Evolutionary conservation across 495 filamentous ascomycete species (phyloP).

Genomic region (Aspergillus cavernicola): DNA sequence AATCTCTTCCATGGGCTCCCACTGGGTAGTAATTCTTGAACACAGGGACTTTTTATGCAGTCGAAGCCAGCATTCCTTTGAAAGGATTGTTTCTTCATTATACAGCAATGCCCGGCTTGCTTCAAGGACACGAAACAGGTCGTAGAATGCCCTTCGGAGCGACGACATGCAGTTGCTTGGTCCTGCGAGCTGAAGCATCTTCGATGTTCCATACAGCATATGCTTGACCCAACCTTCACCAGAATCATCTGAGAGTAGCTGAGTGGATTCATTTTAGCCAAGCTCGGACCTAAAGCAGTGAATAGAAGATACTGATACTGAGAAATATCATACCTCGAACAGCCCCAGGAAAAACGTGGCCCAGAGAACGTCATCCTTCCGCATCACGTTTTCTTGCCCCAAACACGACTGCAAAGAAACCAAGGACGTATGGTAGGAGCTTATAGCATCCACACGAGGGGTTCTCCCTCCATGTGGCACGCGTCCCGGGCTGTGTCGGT

Average conservation of each 20-base stretch:
- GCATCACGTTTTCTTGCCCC: neutral
- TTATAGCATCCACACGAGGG: neutral
- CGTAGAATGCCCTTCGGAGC: neutral
- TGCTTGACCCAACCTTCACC: neutral
- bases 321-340: neutral
- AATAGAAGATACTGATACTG: neutral
- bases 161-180: neutral
- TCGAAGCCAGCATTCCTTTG: neutral
- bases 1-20: neutral
- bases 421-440: neutral
- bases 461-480: neutral
- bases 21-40: neutral
- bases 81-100: neutral
- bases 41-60: neutral
- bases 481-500: neutral
- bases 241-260: neutral
- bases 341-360: neutral
- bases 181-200: neutral
- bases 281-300: neutral
- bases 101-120: neutral
- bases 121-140: neutral
- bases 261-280: neutral
- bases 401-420: neutral
- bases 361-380: neutral
- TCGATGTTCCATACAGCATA: neutral